Evolutionary conservation across 441 rosid species (phyloP).

Genomic region (Euphorbia corollata): DNA sequence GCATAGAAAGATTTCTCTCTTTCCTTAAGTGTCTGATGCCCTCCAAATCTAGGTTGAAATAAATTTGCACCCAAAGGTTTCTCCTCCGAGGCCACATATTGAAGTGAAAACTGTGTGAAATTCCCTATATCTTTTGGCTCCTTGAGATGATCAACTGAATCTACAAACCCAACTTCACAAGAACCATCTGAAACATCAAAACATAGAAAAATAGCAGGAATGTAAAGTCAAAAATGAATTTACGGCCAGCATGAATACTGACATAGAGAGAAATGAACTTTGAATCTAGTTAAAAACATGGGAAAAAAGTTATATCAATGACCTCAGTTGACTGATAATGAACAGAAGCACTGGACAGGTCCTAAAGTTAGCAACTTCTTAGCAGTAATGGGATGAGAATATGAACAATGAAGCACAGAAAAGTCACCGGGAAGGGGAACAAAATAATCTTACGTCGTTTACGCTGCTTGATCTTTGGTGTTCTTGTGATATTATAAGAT

Average conservation of each 20-base stretch:
- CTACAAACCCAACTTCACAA: slow-evolving; percentile 47
- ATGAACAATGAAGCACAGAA: neutral
- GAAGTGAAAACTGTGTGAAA: slow-evolving; percentile 46
- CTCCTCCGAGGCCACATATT: slow-evolving; percentile 46
- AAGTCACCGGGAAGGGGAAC: slow-evolving; percentile 9
- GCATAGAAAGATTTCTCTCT: slow-evolving; percentile 66
- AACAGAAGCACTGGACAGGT: neutral
- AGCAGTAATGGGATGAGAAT: neutral
- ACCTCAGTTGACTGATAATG: neutral
- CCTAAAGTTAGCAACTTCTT: neutral
- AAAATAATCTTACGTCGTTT: slow-evolving; percentile 36
- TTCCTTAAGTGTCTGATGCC: slow-evolving; percentile 65
- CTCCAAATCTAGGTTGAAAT: slow-evolving; percentile 59
- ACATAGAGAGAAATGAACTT: neutral
- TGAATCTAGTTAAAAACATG: neutral
- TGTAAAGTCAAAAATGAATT: slow-evolving; percentile 13
- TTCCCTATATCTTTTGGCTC: slow-evolving; percentile 46
- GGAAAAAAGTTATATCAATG: neutral
- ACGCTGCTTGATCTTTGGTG: slow-evolving; percentile 27
- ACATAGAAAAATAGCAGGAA: slow-evolving; percentile 1
- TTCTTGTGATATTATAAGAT: slow-evolving; percentile 12
- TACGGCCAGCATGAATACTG: slow-evolving; percentile 8
- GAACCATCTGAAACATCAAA: slow-evolving; percentile 49
- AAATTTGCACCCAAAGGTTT: slow-evolving; percentile 21
- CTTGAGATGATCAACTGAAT: slow-evolving; percentile 40